Base-by-base conservation (phyloP, 768 basidiomycete species). In the Leccinum subgranulosum region DNA sequence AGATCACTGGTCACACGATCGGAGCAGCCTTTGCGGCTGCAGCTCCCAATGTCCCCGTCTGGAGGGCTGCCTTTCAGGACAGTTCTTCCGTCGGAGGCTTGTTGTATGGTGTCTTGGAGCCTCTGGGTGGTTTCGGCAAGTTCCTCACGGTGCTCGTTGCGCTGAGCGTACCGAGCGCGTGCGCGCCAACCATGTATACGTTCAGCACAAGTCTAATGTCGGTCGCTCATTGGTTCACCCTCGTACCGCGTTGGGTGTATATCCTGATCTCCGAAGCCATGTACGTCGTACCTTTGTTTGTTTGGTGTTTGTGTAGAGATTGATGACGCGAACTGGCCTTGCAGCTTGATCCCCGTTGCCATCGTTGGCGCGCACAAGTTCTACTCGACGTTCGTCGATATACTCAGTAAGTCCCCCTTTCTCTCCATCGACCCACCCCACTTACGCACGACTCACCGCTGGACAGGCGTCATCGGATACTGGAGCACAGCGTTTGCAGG, bases 111-210 rank as follows among this genome's bases (percentile, higher is more conserved):
- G 61, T 79, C 11, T 61, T 80, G 49, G 53, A 63, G 0, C 76
- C 77, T 3, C 62, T 76, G 0, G 78, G 79, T 7, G 70, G 74
- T 1, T 81, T 81, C 51, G 78, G 79, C 50, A 75, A 76, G 62
- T 76, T 81, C 68, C 71, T 82, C 29, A 75, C 75, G 0, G 77
- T 80, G 36, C 60, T 86, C 23, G 71, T 84, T 47, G 82, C 84
- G 23, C 70, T 86, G 52, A 79, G 75, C 51, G 77, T 84, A 34
- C 78, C 80, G 10, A 80, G 79, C 58, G 83, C 84, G 49, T 79
- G 80, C 39, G 82, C 81, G 2, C 84, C 83, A 0, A 82, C 82
- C 39, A 82, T 85, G 74, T 86, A 86, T 66, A 78, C 79, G 12
- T 81, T 78, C 63, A 74, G 76, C 19, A 77, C 81, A 19, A 79